Evolutionary conservation across 257 asterid genomes (phyloP), one percentile per base, ranked within the genome.

Genomic region (Verbascum thapsus): DNA sequence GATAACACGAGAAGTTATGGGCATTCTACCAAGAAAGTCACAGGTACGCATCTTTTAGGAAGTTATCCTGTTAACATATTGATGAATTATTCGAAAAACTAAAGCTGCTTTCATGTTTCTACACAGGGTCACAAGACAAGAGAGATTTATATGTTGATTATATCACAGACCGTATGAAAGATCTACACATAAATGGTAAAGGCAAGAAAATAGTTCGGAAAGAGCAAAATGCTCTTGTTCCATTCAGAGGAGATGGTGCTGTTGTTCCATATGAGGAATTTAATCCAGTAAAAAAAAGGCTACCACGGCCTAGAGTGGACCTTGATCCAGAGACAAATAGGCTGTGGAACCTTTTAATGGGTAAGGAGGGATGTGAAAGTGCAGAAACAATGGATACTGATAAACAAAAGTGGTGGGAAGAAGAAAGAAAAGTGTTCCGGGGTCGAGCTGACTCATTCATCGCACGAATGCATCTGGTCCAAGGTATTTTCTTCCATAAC

Each of bases 391-490:
- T 70, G 78, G 90, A 74, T 67, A 63, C 68, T 39, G 71, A 81
- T 63, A 89, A 63, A 61, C 85, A 89, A 68, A 78, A 83, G 81
- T 78, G 87, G 95, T 92, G 95, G 99, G 97, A 87, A 79, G 85
- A 80, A 5, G 94, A 92, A 78, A 76, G 99, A 54, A 67, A 79
- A 69, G 79, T 89, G 51, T 78, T 92, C 69, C 80, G 75, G 11
- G 97, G 95, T 51, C 84, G 99, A 57, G 91, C 86, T 51, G 90
- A 84, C 75, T 82, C 96, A 32, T 92, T 92, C 76, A 88, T 92
- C 52, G 90, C 96, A 57, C 84, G 94, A 51, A 87, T 92, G 99
- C 97, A 88, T 80, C 94, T 78, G 13, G 90, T 92, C 67, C 99
- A 92, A 90, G 99, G 99, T 92, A 83, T 65, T 58, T 57, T 11